phyloP scores from a whole-genome alignment of 139 green algal species.

The Ulvella scutata region DNA sequence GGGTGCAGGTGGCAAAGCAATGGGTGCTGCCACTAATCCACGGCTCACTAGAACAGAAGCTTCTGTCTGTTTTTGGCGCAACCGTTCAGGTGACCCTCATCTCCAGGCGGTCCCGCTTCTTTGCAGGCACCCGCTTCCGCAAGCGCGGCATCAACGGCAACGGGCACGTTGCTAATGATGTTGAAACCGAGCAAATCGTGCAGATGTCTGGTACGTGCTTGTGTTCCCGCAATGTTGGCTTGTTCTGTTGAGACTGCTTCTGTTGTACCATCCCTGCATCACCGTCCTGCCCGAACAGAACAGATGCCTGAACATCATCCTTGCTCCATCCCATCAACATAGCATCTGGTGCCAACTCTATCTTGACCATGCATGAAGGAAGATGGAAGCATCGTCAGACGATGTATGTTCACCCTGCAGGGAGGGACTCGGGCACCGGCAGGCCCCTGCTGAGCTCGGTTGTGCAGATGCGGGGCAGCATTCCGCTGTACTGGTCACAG shows the following conservation, averaged over 20 bases:
- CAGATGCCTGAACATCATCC: too few relatives aligned
- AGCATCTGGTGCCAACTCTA: too few relatives aligned
- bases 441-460: slow-evolving; percentile 36
- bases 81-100: slow-evolving; percentile 75
- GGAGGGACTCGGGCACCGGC: slow-evolving; percentile 41
- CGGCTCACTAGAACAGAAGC: slow-evolving; percentile 78
- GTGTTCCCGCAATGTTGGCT: too few relatives aligned
- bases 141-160: slow-evolving; percentile 81
- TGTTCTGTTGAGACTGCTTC: too few relatives aligned
- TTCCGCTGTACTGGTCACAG: slow-evolving; percentile 91
- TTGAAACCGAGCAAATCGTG: slow-evolving; percentile 74
- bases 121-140: slow-evolving; percentile 87
- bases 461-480: slow-evolving; percentile 67
- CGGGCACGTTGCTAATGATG: slow-evolving; percentile 87
- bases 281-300: too few relatives aligned
- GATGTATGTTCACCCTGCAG: slow-evolving; percentile 8
- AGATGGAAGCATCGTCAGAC: not conserved
- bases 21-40: slow-evolving; percentile 84
- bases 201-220: too few relatives aligned
- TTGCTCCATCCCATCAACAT: too few relatives aligned
- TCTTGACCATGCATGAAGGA: slow-evolving; percentile 11
- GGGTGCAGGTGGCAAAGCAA: slow-evolving; percentile 22
- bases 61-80: slow-evolving; percentile 58
- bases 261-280: too few relatives aligned
- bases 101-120: slow-evolving; percentile 71